Evolutionary conservation across 768 basidiomycete species (phyloP).

Genomic region (Rhizopogon salebrosus): DNA sequence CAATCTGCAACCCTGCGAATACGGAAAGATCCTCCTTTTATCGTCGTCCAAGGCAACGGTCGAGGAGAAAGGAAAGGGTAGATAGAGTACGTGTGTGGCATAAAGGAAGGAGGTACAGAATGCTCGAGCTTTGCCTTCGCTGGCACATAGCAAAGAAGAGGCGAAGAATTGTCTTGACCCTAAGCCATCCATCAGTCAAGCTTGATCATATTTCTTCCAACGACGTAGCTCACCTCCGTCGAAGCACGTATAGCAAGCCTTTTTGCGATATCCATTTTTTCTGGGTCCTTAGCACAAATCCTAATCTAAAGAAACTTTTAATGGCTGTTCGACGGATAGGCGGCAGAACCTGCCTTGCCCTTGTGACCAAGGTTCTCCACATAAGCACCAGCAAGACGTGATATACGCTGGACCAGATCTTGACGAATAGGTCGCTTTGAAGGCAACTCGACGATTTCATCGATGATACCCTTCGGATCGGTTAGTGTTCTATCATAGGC

Average conservation of each 20-base stretch:
- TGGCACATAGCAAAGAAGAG: conserved; percentile 28
- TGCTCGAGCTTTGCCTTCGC: conserved; percentile 20
- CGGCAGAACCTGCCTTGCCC: conserved; percentile 36
- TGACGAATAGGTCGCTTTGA: conserved; percentile 34
- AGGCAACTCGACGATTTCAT: conserved; percentile 40
- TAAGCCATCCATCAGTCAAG: neutral
- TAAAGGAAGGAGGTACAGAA: conserved; percentile 21
- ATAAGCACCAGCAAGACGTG: conserved; percentile 63
- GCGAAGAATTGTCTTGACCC: neutral
- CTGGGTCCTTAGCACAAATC: conserved; percentile 44
- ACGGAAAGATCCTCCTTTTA: conserved; percentile 44
- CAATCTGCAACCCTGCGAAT: conserved; percentile 60
- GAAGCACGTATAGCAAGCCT: conserved; percentile 48
- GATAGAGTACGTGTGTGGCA: conserved; percentile 46
- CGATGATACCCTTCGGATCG: conserved; percentile 17
- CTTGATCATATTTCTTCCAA: neutral
- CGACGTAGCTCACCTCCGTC: conserved; percentile 39
- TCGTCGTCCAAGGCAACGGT: conserved; percentile 43
- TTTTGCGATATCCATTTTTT: conserved; percentile 39
- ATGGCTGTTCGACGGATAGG: neutral
- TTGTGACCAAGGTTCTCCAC: conserved; percentile 44
- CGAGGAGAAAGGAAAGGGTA: conserved; percentile 60
- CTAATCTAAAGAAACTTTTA: conserved; percentile 38
- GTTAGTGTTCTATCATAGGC: neutral
- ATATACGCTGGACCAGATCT: conserved; percentile 56